Base-by-base conservation (phyloP, 2,329 filamentous ascomycete species). In the Escovopsis weberi region DNA sequence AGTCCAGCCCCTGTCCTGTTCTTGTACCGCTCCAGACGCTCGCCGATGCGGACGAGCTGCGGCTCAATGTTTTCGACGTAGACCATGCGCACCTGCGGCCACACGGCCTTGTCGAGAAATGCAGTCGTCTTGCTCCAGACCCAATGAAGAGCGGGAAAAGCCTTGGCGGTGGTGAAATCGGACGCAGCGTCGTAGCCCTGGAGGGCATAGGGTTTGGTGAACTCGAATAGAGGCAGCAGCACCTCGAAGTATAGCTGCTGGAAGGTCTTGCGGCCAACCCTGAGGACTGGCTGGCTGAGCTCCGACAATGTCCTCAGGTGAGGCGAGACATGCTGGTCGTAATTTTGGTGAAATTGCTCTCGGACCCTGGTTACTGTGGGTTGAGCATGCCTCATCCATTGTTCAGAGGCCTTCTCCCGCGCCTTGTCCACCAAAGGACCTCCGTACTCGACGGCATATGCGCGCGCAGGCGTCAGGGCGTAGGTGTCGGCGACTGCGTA, bases 31-130 rank as follows among this genome's bases (percentile, higher is more conserved):
- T 87, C 88, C 10, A 98, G 73, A 38, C 88, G 80, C 64, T 95
- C 83, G 11, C 85, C 85, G 54, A 98, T 96, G 53, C 87, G 85
- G 44, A 89, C 75, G 12, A 98, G 72, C 61, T 98, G 93, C 12
- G 93, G 93, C 64, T 96, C 88, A 4, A 98, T 88, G 53, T 94
- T 94, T 55, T 94, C 80, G 10, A 80, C 75, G 55, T 96, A 96
- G 5, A 95, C 65, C 12, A 83, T 72, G 26, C 82, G 78, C 10
- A 95, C 48, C 49, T 82, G 80, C 2, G 89, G 89, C 81, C 85
- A 91, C 12, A 96, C 67, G 2, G 78, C 80, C 38, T 76, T 75
- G 45, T 86, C 76, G 32, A 93, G 64, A 55, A 95, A 89, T 11
- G 72, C 64, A 45, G 78, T 75, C 0, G 75, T 74, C 45, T 78